Conservation (phyloP, 1,139 yeast genomes). For the Candida dubliniensis region DNA sequence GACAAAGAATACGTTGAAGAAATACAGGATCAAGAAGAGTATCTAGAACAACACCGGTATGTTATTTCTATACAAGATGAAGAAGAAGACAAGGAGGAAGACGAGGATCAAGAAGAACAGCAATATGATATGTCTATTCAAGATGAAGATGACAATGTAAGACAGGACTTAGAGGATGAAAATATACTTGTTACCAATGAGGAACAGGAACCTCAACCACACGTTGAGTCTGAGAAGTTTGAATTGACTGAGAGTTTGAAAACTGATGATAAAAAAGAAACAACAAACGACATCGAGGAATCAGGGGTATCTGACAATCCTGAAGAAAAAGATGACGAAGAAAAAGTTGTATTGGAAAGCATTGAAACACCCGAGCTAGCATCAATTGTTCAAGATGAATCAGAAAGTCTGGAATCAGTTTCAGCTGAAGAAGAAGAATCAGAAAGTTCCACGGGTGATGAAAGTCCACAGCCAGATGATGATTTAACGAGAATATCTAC, state of each 20-base stretch:
- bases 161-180: neutral
- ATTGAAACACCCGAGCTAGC: slow-evolving; percentile 3
- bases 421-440: slow-evolving; percentile 9
- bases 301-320: slow-evolving; percentile 3
- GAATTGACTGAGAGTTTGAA: neutral
- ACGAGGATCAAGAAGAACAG: neutral
- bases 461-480: neutral
- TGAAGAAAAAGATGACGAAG: slow-evolving; percentile 8
- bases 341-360: slow-evolving; percentile 1
- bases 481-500: neutral
- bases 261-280: slow-evolving; percentile 7
- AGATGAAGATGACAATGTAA: no score
- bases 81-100: neutral
- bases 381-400: neutral
- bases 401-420: neutral
- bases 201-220: slow-evolving; percentile 6
- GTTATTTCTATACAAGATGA: neutral
- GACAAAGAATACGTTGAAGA: neutral
- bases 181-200: neutral
- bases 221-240: slow-evolving; percentile 6
- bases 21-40: neutral
- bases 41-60: neutral
- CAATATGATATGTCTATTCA: neutral
- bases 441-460: slow-evolving; percentile 4
- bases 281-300: slow-evolving; percentile 12